These are phyloP conservation scores for Glebionis coronaria DNA, from an alignment of 129 eudicot genomes.

Conservation along the genomic window DNA sequence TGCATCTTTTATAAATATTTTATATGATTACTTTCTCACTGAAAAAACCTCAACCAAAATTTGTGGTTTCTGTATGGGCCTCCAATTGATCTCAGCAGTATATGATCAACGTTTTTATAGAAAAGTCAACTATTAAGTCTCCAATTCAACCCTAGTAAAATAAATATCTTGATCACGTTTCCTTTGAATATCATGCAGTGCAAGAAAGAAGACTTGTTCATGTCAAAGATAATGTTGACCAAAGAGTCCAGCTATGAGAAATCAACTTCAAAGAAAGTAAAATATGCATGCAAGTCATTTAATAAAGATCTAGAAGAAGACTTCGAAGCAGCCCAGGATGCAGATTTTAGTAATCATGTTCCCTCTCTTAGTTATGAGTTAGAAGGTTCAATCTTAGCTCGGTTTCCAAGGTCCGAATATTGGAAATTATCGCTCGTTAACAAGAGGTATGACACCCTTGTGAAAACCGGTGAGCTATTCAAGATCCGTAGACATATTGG, in stretches of 20 bases:
- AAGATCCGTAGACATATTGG: slow-evolving; percentile 48
- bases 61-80: too few species aligned
- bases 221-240: slow-evolving; percentile 33
- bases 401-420: slow-evolving; percentile 56
- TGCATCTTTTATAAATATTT: too few species aligned
- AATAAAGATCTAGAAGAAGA: too few species aligned
- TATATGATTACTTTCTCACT: too few species aligned
- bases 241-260: slow-evolving; percentile 28
- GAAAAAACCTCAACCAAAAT: too few species aligned
- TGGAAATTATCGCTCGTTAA: slow-evolving; percentile 47
- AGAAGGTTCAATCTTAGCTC: slow-evolving; percentile 50
- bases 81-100: too few species aligned
- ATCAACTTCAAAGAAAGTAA: slow-evolving; percentile 31
- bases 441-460: slow-evolving; percentile 38
- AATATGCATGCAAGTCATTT: slow-evolving; percentile 81
- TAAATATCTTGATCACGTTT: neutral
- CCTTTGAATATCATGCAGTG: neutral
- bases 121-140: neutral
- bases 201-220: slow-evolving; percentile 24
- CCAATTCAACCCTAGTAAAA: neutral
- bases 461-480: slow-evolving; percentile 46
- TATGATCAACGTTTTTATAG: too few species aligned
- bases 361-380: slow-evolving; percentile 54
- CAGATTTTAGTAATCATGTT: slow-evolving; percentile 41
- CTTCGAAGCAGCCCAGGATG: slow-evolving; percentile 48